A percentile compares a stretch with the other conserved stretches of the same genome.
phyloP scores from a whole-genome alignment of 225 moss, liverwort and hornwort genomes.

The Thuidium tamariscinum region DNA sequence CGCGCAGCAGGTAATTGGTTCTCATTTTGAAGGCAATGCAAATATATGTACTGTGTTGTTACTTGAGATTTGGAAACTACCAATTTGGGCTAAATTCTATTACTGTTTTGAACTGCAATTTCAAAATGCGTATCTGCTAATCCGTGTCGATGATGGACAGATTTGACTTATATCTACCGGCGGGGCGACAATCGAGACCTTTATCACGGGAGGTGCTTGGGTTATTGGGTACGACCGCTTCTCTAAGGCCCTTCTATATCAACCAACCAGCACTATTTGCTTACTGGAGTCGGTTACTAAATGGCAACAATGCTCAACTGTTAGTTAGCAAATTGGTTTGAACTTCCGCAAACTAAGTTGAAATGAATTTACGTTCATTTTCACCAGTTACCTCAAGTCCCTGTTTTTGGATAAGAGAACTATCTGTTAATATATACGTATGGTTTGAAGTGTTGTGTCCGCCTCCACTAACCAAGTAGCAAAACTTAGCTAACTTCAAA shows the following conservation, averaged over 20 bases:
- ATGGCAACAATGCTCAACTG: not conserved
- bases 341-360: not conserved
- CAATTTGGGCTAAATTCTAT: not conserved
- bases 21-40: not conserved
- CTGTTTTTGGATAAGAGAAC: not conserved
- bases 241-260: too few species aligned
- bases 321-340: not conserved
- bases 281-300: not conserved
- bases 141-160: conserved; percentile 12
- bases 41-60: not conserved
- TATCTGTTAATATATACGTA: not conserved
- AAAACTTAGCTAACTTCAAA: not conserved
- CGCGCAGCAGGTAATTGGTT: conserved; percentile 60
- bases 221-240: conserved; percentile 58
- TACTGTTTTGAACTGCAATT: not conserved
- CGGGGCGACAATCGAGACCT: conserved; percentile 35
- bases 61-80: not conserved
- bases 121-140: not conserved
- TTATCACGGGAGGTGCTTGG: conserved; percentile 91
- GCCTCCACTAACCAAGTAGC: not conserved
- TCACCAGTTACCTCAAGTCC: not conserved
- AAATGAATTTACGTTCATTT: not conserved
- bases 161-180: conserved; percentile 72
- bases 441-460: not conserved
- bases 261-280: not conserved